Conservation (phyloP, 768 basidiomycete genomes). For the Kwoniella pini region DNA sequence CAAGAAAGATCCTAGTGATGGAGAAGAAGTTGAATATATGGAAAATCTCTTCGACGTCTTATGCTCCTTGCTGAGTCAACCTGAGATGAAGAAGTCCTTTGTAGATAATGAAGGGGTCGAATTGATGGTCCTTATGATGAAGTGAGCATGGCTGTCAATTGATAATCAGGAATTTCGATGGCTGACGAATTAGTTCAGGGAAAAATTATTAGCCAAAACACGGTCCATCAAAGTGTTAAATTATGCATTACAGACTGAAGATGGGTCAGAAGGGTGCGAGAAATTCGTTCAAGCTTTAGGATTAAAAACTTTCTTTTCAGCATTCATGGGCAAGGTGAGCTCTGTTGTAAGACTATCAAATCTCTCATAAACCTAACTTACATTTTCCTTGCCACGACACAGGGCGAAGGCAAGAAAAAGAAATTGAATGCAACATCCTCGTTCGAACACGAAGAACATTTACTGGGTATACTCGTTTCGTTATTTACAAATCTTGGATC, state of each 20-base stretch:
- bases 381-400: not conserved
- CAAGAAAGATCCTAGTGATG: constrained; percentile 74
- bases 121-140: constrained; percentile 98
- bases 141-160: constrained; percentile 58
- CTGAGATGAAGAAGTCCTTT: constrained; percentile 76
- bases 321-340: constrained; percentile 89
- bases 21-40: constrained; percentile 96
- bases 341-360: too few species aligned
- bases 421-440: constrained; percentile 61
- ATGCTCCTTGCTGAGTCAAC: constrained; percentile 80
- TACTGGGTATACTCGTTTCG: constrained; percentile 87
- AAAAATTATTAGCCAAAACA: constrained; percentile 76
- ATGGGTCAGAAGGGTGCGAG: constrained; percentile 69
- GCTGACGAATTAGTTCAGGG: constrained; percentile 58
- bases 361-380: not conserved
- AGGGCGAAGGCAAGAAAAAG: constrained; percentile 63
- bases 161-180: not conserved
- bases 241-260: constrained; percentile 78
- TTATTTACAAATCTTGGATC: constrained; percentile 86
- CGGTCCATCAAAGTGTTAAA: constrained; percentile 88
- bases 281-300: constrained; percentile 85
- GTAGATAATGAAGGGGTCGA: constrained; percentile 90
- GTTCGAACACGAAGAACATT: constrained; percentile 78
- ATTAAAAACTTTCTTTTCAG: constrained; percentile 83
- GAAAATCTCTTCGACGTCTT: constrained; percentile 91